Conservation (phyloP, 1,139 yeast genomes). For the Candida dubliniensis region DNA sequence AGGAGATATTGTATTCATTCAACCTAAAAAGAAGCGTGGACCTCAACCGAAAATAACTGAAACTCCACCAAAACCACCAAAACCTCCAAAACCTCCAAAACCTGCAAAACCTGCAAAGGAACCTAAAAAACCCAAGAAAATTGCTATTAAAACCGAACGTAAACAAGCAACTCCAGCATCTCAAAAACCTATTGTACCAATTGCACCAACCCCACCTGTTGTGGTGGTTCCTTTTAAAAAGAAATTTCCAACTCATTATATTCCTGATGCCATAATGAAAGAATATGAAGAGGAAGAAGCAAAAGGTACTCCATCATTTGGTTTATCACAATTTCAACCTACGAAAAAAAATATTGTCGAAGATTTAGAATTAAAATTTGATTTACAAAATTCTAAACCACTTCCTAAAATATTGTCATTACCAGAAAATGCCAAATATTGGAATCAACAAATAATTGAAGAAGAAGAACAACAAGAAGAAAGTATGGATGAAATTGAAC, state of each 20-base stretch:
- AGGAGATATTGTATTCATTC: constrained; percentile 30
- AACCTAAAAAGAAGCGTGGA: constrained; percentile 16
- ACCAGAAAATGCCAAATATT: constrained; percentile 32
- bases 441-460: constrained; percentile 24
- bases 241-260: constrained; percentile 37
- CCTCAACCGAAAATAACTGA: constrained; percentile 1
- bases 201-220: not conserved
- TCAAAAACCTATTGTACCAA: constrained; percentile 2
- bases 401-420: constrained; percentile 24
- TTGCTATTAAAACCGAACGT: too few relatives aligned
- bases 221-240: constrained; percentile 18
- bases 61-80: not conserved
- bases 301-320: constrained; percentile 8
- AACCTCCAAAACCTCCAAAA: not conserved
- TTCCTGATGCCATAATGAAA: constrained; percentile 30
- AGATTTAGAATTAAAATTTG: constrained; percentile 39
- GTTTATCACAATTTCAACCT: constrained; percentile 33
- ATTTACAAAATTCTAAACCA: constrained; percentile 42
- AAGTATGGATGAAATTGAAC: constrained; percentile 19
- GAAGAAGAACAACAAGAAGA: constrained; percentile 29
- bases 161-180: not conserved
- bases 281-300: constrained; percentile 19
- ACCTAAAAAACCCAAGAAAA: too few relatives aligned
- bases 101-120: too few relatives aligned
- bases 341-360: constrained; percentile 39